phyloP scores from a whole-genome alignment of 768 basidiomycete species.

The Rhodotorula sphaerocarpa region DNA sequence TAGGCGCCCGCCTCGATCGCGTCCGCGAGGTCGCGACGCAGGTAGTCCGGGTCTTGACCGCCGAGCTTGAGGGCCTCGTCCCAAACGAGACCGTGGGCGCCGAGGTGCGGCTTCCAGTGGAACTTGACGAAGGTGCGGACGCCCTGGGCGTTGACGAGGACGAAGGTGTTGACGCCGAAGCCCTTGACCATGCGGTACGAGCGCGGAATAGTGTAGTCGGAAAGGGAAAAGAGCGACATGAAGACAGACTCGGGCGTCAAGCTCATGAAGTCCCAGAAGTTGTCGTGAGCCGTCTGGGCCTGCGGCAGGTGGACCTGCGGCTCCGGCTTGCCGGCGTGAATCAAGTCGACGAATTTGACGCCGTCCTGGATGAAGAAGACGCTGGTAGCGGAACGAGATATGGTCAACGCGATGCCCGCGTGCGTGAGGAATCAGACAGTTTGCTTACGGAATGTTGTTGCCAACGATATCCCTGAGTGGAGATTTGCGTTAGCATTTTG shows the following conservation, averaged over 20 bases:
- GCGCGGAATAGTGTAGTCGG: slow-evolving; percentile 75
- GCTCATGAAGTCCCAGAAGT: slow-evolving; percentile 72
- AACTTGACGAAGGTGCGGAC: slow-evolving; percentile 74
- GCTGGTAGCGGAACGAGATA: slow-evolving; percentile 36
- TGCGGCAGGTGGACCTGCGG: slow-evolving; percentile 29
- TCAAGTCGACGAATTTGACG: slow-evolving; percentile 68
- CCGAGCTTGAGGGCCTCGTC: slow-evolving; percentile 76
- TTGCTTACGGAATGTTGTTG: slow-evolving; percentile 70
- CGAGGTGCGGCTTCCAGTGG: slow-evolving; percentile 65
- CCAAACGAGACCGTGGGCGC: slow-evolving; percentile 76
- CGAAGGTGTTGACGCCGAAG: slow-evolving; percentile 65
- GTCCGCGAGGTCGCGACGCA: slow-evolving; percentile 74
- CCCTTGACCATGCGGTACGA: slow-evolving; percentile 86
- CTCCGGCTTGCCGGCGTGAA: slow-evolving; percentile 54
- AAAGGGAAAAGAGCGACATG: slow-evolving; percentile 77
- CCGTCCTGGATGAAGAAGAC: slow-evolving; percentile 45
- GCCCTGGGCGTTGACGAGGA: slow-evolving; percentile 58
- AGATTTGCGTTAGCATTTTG: neutral
- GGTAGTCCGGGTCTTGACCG: slow-evolving; percentile 85
- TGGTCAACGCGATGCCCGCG: slow-evolving; percentile 41
- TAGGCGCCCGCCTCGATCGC: slow-evolving; percentile 64
- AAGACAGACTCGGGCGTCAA: slow-evolving; percentile 50
- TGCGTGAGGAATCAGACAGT: slow-evolving; percentile 66
- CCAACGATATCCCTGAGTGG: slow-evolving; percentile 64
- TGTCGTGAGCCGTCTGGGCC: slow-evolving; percentile 56